Conservation (phyloP, 2,329 filamentous ascomycete genomes). For the Paecilomyces niveus region DNA sequence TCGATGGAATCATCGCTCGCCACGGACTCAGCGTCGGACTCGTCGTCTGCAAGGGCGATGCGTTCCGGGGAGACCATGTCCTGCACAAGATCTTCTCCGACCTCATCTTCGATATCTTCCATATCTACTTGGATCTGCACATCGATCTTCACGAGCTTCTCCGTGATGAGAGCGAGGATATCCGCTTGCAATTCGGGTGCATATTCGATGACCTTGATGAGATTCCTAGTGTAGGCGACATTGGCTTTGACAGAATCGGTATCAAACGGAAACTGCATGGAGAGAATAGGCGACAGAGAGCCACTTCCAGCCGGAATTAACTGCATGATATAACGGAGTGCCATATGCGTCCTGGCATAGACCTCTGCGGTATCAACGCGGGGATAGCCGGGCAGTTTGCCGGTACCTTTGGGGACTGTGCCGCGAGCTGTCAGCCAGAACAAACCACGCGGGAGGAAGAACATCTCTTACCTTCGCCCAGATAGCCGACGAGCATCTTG, state of each 20-base stretch:
- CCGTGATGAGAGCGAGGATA: constrained; percentile 74
- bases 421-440: constrained; percentile 2
- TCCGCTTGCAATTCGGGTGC: constrained; percentile 70
- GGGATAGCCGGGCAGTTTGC: constrained; percentile 48
- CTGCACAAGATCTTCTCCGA: constrained; percentile 62
- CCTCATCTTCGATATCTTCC: constrained; percentile 85
- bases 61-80: constrained; percentile 38
- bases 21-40: constrained; percentile 60
- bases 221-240: constrained; percentile 79
- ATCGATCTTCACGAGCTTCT: constrained; percentile 86
- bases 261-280: constrained; percentile 65
- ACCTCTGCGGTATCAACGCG: constrained; percentile 58
- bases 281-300: constrained; percentile 60
- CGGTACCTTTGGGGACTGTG: constrained; percentile 46
- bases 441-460: constrained; percentile 30
- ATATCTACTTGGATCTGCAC: constrained; percentile 91
- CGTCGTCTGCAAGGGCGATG: constrained; percentile 36
- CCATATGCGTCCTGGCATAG: constrained; percentile 66
- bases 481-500: constrained; percentile 72
- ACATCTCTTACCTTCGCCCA: constrained; percentile 47
- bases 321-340: constrained; percentile 66
- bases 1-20: constrained; percentile 56
- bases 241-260: constrained; percentile 73
- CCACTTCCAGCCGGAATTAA: constrained; percentile 74
- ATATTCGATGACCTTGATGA: constrained; percentile 71